These are phyloP conservation scores for Leccinum uliginosum DNA, from an alignment of 768 basidiomycete genomes.

Conservation along the genomic window DNA sequence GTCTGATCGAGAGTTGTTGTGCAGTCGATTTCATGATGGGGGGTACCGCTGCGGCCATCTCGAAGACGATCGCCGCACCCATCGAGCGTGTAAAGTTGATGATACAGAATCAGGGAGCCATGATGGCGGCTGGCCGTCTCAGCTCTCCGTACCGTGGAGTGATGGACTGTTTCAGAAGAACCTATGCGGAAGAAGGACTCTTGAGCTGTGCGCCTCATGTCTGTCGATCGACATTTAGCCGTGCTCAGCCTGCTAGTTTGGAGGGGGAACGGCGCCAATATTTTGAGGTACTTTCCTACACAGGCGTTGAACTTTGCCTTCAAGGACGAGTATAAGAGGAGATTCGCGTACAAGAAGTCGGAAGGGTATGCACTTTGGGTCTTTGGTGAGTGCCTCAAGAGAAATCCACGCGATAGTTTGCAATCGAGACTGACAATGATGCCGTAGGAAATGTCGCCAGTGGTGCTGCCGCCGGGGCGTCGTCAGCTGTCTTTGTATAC, in stretches of 20 bases:
- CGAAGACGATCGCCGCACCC: conserved; percentile 37
- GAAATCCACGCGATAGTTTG: background rate
- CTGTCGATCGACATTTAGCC: background rate
- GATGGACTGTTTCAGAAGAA: conserved; percentile 32
- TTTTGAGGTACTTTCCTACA: conserved; percentile 44
- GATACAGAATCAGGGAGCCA: conserved; percentile 39
- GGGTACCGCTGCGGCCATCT: conserved; percentile 33
- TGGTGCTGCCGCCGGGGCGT: conserved; percentile 42
- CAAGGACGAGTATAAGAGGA: conserved; percentile 40
- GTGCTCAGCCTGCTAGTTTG: conserved; percentile 30
- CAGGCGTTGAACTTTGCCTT: conserved; percentile 47
- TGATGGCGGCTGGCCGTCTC: conserved; percentile 35
- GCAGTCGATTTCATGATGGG: conserved; percentile 37
- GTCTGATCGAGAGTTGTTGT: background rate
- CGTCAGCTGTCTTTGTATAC: conserved; percentile 41
- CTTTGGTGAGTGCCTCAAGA: conserved; percentile 19
- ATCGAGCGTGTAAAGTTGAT: conserved; percentile 39
- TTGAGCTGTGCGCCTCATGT: conserved; percentile 28
- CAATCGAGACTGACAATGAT: background rate
- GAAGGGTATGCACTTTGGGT: conserved; percentile 38
- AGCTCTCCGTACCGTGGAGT: conserved; percentile 35
- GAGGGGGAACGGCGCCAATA: conserved; percentile 43
- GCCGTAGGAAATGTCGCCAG: conserved; percentile 36
- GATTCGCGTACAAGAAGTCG: conserved; percentile 34
- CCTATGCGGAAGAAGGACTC: conserved; percentile 35